phyloP scores from a whole-genome alignment of 768 basidiomycete genomes.

The Suillus luteus region DNA sequence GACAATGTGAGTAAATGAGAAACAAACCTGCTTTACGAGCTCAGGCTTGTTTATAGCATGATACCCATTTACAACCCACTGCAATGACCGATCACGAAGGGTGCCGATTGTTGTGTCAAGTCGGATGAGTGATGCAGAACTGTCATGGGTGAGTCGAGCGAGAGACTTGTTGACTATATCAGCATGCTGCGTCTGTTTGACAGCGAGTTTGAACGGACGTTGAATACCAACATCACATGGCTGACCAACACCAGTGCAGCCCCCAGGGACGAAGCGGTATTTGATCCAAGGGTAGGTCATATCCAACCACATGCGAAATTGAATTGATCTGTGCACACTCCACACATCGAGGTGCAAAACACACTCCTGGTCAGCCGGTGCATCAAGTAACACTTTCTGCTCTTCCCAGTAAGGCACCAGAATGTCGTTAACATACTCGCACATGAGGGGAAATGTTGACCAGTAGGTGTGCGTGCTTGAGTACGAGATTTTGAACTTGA shows the following conservation, averaged over 20 bases:
- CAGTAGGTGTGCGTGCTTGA: not conserved
- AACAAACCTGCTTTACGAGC: not conserved
- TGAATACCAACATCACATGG: not conserved
- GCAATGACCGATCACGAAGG: not conserved
- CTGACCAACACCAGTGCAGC: conserved; percentile 1
- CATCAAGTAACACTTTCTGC: not conserved
- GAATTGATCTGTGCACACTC: not conserved
- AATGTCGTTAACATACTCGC: not conserved
- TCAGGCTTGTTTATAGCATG: not conserved
- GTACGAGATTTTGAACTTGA: not conserved
- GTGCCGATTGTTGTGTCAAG: not conserved
- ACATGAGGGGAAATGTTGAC: not conserved
- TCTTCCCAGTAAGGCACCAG: not conserved
- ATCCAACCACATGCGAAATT: not conserved
- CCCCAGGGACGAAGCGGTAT: not conserved
- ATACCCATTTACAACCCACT: not conserved
- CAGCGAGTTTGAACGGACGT: not conserved
- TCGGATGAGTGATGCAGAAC: not conserved
- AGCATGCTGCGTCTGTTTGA: not conserved
- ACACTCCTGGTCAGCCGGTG: not conserved
- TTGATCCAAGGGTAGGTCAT: conserved; percentile 2
- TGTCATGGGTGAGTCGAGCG: not conserved
- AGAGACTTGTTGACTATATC: not conserved
- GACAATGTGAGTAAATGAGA: not conserved
- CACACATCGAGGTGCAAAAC: not conserved